Conservation (phyloP, 495 filamentous ascomycete genomes). For the Echria macrotheca region DNA sequence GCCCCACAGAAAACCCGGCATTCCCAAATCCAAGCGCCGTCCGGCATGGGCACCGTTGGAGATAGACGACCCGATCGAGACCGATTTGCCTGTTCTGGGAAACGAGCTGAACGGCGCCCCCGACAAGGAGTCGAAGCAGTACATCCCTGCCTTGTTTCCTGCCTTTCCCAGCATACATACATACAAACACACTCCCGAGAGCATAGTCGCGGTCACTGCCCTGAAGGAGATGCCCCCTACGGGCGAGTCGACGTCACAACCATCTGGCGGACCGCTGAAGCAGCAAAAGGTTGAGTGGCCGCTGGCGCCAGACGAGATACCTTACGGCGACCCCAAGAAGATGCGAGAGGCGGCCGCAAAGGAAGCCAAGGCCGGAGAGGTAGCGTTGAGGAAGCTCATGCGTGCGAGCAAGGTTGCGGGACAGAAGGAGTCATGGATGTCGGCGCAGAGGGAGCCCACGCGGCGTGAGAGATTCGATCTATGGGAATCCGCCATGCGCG, state of each 20-base stretch:
- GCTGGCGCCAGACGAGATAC: slow-evolving; percentile 27
- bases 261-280: slow-evolving; percentile 2
- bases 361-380: slow-evolving; percentile 42
- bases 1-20: slow-evolving; percentile 36
- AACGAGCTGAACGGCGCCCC: slow-evolving; percentile 37
- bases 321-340: slow-evolving; percentile 32
- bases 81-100: slow-evolving; percentile 34
- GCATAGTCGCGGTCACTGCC: slow-evolving; percentile 21
- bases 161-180: slow-evolving; percentile 42
- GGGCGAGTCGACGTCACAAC: slow-evolving; percentile 8
- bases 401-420: slow-evolving; percentile 43
- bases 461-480: slow-evolving; percentile 32
- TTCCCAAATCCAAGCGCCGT: slow-evolving; percentile 26
- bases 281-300: slow-evolving; percentile 19
- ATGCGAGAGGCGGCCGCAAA: slow-evolving; percentile 38
- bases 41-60: slow-evolving; percentile 29
- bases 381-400: slow-evolving; percentile 38
- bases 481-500: slow-evolving; percentile 42
- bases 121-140: slow-evolving; percentile 36
- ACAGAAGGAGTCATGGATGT: slow-evolving; percentile 42
- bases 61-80: slow-evolving; percentile 24
- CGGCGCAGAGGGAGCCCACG: slow-evolving; percentile 30
- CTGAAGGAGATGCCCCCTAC: slow-evolving; percentile 18
- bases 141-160: slow-evolving; percentile 41
- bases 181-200: slow-evolving; percentile 40